Evolutionary conservation across 208 protist genomes (phyloP), one percentile per base, ranked within the genome.

Genomic region (Acanthamoeba healyi): DNA sequence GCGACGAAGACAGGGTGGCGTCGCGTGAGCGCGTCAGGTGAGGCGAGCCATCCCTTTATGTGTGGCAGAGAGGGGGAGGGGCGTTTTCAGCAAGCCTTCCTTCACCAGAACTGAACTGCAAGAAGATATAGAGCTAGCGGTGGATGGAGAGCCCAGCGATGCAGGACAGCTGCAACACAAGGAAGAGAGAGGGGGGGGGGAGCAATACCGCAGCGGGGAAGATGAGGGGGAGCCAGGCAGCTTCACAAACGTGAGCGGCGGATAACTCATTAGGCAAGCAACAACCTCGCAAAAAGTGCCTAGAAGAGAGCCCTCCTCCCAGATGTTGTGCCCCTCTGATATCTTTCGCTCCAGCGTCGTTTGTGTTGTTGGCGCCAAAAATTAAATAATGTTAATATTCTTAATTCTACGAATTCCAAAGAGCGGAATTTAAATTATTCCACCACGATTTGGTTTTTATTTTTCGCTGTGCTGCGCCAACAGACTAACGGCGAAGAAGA

Each of bases 241-340:
- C 70, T 40, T 81, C 34, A 81, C 70, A 32, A 81, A 81, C 10
- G 70, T 81, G 70, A 81, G 70, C 0, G 22, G 70, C 36, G 70
- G 70, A 81, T 46, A 81, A 38, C 70, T 81, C 70, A 81, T 81
- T 2, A n/a, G n/a, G n/a, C n/a, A n/a, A n/a, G n/a, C n/a, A n/a
- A n/a, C n/a, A n/a, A n/a, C n/a, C n/a, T n/a, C n/a, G n/a, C n/a
- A n/a, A n/a, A n/a, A n/a, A n/a, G n/a, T n/a, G n/a, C n/a, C n/a
- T n/a, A n/a, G n/a, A n/a, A n/a, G n/a, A n/a, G n/a, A n/a, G n/a
- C n/a, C n/a, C 49, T 54, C 15, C 12, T 51, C 46, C 46, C 17
- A 15, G 46, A 51, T 6, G n/a, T n/a, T n/a, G n/a, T n/a, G n/a
- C n/a, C n/a, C n/a, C n/a, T n/a, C n/a, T n/a, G n/a, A n/a, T n/a